Base-by-base conservation (phyloP, 2,329 filamentous ascomycete genomes). In the Scedosporium dehoogii region DNA sequence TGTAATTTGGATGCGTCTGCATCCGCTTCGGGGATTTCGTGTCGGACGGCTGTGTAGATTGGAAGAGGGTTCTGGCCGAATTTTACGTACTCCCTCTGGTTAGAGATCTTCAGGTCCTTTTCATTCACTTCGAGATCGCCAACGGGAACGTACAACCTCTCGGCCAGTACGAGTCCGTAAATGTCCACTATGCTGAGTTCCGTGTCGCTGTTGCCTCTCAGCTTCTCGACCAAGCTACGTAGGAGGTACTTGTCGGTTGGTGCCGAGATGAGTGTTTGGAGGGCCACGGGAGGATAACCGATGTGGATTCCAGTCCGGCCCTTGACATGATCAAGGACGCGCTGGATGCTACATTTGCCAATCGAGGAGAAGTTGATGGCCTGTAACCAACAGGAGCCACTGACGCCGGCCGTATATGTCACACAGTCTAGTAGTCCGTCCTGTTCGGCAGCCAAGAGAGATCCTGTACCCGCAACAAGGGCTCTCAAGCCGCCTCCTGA, bases 341-440 rank as follows among this genome's bases (percentile, higher is more conserved):
- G 83, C 23, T 81, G 78, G 67, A 96, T 84, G 65, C 84, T 85
- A 62, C 86, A 84, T 16, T 81, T 79, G 0, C 88, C 82, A 63
- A 97, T 81, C 0, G 91, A 90, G 0, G 91, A 93, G 70, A 94
- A 87, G 71, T 90, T 96, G 3, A 99, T 80, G 0, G 90, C 81
- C 72, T 97, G 93, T 5, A 97, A 81, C 94, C 94, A 99, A 73
- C 94, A 97, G 66, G 90, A 96, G 0, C 94, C 94, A 71, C 92
- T 97, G 58, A 99, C 94, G 1, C 94, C 94, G 4, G 93, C 91
- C 0, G 92, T 96, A 70, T 99, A 99, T 1, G 92, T 97, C 10
- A 91, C 83, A 71, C 94, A 97, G 74, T 97, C 92, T 72, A 96
- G 96, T 0, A 99, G 78, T 0, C 94, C 94, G 63, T 90, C 89